Percentiles rank a stretch among this genome's conserved stretches.
Conservation (phyloP, 441 rosid species). For the Kokia cookei region DNA sequence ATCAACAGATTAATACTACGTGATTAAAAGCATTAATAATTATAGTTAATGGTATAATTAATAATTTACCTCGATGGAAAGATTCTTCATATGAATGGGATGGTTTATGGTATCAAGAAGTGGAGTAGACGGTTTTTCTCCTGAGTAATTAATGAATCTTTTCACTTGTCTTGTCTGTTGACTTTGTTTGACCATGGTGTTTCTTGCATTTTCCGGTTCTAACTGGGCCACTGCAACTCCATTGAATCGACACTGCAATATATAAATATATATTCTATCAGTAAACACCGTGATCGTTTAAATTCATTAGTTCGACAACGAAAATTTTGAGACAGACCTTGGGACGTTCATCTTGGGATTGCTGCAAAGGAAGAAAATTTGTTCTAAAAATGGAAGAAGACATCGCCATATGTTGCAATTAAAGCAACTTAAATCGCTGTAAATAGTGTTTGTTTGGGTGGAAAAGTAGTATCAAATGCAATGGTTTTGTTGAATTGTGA, state of each 20-base stretch:
- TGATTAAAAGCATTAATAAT: no score
- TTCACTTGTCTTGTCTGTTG: background rate
- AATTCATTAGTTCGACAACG: background rate
- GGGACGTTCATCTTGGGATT: background rate
- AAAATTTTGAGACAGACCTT: conserved; percentile 12
- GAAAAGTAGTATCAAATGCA: background rate
- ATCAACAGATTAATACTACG: no score
- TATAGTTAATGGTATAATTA: no score
- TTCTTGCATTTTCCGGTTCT: background rate
- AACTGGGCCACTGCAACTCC: background rate
- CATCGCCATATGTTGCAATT: background rate
- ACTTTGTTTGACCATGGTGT: background rate
- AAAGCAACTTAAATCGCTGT: background rate
- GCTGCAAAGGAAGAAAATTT: background rate
- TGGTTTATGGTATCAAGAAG: conserved; percentile 37
- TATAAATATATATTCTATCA: background rate
- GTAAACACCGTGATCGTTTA: background rate
- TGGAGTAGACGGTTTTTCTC: conserved; percentile 35
- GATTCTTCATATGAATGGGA: conserved; percentile 46
- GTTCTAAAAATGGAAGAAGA: background rate
- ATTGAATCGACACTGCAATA: background rate
- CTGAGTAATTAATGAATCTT: conserved; percentile 25
- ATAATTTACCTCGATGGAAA: conserved; percentile 25
- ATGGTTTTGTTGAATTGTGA: background rate
- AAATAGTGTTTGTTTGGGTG: background rate